Conservation (phyloP, 2,329 filamentous ascomycete genomes). For the Neonectria punicea region DNA sequence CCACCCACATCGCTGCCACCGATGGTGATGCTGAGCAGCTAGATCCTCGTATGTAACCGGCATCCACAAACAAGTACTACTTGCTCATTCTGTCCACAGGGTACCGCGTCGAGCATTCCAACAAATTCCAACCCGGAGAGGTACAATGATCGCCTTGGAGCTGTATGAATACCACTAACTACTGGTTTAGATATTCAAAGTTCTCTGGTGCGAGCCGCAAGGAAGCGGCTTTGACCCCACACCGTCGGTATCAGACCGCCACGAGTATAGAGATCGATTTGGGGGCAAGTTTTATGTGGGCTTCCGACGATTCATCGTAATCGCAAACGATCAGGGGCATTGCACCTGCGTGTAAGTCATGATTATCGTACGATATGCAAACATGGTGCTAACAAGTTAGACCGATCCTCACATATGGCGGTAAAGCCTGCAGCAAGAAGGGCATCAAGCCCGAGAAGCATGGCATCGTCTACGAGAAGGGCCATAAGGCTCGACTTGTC, state of each 20-base stretch:
- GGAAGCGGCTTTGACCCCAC: conserved; percentile 49
- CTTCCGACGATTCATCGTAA: conserved; percentile 65
- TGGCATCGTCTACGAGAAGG: conserved; percentile 60
- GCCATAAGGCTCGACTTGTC: conserved; percentile 47
- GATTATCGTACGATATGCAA: not conserved
- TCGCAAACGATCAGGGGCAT: conserved; percentile 62
- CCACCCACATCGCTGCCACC: conserved; percentile 32
- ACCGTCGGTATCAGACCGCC: conserved; percentile 47
- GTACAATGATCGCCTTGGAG: conserved; percentile 36
- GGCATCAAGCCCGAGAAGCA: conserved; percentile 64
- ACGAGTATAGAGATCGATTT: conserved; percentile 48
- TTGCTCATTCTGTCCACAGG: conserved; percentile 45
- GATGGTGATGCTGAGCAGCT: conserved; percentile 40
- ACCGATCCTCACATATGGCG: conserved; percentile 66
- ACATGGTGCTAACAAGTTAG: conserved; percentile 46
- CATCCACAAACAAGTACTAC: no score
- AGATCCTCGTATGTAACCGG: conserved; percentile 49
- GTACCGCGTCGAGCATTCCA: conserved; percentile 53
- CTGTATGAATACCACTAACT: not conserved
- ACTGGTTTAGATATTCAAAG: conserved; percentile 61
- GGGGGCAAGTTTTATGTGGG: conserved; percentile 58
- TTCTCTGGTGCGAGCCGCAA: conserved; percentile 64
- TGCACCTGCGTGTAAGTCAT: conserved; percentile 65
- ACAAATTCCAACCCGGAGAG: conserved; percentile 54
- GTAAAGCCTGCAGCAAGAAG: conserved; percentile 62